Percentiles rank a stretch among this genome's conserved stretches.
phyloP scores from a whole-genome alignment of 495 filamentous ascomycete species.

The Melanomma pulvis-pyrius region DNA sequence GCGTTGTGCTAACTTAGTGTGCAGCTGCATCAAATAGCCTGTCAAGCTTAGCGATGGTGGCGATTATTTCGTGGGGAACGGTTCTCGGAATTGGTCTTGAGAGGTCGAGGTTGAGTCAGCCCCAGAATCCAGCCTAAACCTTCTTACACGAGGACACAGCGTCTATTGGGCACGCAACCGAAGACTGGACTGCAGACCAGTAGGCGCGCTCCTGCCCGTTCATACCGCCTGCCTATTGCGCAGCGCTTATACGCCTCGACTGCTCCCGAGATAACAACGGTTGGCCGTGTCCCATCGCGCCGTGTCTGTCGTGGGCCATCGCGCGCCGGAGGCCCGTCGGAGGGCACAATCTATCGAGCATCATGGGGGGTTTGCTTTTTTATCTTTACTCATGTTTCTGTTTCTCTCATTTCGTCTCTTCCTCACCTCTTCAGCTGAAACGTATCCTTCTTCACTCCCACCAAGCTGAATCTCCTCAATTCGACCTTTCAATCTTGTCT shows the following conservation, averaged over 20 bases:
- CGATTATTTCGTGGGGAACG: conserved; percentile 14
- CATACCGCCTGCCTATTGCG: not conserved
- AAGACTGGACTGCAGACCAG: not conserved
- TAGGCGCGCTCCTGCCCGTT: not conserved
- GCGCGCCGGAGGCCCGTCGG: not conserved
- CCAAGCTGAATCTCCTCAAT: not conserved
- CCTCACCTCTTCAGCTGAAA: not conserved
- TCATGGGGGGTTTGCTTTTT: not conserved
- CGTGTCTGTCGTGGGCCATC: too few species aligned
- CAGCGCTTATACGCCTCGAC: too few species aligned
- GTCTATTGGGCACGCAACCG: too few species aligned
- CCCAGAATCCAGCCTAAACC: too few species aligned
- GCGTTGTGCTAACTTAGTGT: not conserved
- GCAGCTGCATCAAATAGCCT: conserved; percentile 4
- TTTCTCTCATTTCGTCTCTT: not conserved
- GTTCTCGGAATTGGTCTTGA: not conserved
- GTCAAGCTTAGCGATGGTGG: conserved; percentile 14
- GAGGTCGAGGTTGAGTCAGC: not conserved
- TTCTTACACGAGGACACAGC: too few species aligned
- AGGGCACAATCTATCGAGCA: not conserved
- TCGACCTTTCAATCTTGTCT: not conserved
- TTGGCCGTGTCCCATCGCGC: too few species aligned
- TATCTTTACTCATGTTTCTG: not conserved
- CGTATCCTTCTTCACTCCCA: not conserved
- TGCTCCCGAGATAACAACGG: too few species aligned